phyloP scores from a whole-genome alignment of 177 flowering plant species.

The Vitis hybrid region DNA sequence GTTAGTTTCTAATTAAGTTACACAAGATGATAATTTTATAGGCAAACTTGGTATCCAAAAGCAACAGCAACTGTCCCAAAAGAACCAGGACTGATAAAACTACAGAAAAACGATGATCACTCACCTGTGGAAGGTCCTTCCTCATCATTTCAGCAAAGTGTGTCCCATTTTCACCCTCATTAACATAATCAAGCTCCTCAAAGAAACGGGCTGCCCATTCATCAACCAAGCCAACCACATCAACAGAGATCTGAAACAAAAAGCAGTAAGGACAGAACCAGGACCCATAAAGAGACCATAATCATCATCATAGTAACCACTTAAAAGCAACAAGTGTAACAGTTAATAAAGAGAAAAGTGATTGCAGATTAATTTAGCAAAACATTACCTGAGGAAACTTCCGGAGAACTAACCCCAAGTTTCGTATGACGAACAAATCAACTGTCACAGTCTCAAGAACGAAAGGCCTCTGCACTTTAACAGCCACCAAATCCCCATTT shows the following conservation, averaged over 20 bases:
- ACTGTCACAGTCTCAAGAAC: slow-evolving; percentile 97
- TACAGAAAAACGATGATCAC: background rate
- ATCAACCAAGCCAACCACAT: slow-evolving; percentile 97
- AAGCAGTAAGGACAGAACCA: background rate
- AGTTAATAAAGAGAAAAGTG: background rate
- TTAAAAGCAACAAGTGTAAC: background rate
- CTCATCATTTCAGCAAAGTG: slow-evolving; percentile 95
- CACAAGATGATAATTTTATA: no score
- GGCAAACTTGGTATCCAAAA: no score
- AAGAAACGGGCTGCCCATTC: slow-evolving; percentile 99
- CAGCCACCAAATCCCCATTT: slow-evolving; percentile 96
- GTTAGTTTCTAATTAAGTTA: no score
- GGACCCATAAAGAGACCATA: background rate
- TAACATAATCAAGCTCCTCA: slow-evolving; percentile 97
- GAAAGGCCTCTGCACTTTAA: slow-evolving; percentile 97
- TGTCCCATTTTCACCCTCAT: slow-evolving; percentile 94
- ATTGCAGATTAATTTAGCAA: background rate
- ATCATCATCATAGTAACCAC: background rate
- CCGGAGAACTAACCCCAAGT: slow-evolving; percentile 81
- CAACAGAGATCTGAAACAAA: slow-evolving; percentile 66
- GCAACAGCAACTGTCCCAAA: background rate
- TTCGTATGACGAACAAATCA: slow-evolving; percentile 82
- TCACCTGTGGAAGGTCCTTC: slow-evolving; percentile 95
- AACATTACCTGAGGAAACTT: slow-evolving; percentile 83
- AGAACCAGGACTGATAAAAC: background rate